Conservation (phyloP, 2,329 filamentous ascomycete species). For the Calonectria pseudoturangicola region DNA sequence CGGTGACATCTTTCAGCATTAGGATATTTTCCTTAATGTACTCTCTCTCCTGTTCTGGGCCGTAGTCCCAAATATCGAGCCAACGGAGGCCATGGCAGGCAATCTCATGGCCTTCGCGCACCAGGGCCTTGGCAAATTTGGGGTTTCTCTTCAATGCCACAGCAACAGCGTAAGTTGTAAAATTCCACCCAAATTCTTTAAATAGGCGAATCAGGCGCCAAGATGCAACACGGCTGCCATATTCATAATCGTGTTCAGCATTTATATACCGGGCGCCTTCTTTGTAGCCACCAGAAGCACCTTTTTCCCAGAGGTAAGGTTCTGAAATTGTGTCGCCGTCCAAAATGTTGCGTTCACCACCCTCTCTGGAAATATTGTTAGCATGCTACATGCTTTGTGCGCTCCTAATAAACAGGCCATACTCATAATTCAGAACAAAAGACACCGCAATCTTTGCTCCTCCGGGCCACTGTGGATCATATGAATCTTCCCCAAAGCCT, state of each 20-base stretch:
- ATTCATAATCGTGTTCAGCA: constrained; percentile 26
- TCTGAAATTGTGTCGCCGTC: constrained; percentile 19
- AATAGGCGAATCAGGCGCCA: constrained; percentile 65
- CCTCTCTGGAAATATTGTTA: not conserved
- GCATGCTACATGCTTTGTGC: not conserved
- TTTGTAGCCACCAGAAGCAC: constrained; percentile 12
- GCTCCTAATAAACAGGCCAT: not conserved
- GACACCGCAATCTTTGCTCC: constrained; percentile 10
- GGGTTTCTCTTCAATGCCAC: constrained; percentile 64
- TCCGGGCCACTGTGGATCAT: constrained; percentile 9
- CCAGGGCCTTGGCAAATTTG: constrained; percentile 61
- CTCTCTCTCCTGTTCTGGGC: constrained; percentile 60
- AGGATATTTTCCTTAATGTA: constrained; percentile 60
- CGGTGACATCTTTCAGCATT: constrained; percentile 7
- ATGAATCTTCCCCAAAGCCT: constrained; percentile 16
- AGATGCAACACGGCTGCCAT: constrained; percentile 45
- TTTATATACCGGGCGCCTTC: constrained; percentile 27
- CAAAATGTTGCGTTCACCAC: constrained; percentile 15
- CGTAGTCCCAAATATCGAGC: constrained; percentile 64
- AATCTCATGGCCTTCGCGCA: constrained; percentile 64
- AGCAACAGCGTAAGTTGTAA: constrained; percentile 64
- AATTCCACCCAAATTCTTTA: constrained; percentile 63
- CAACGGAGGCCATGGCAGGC: constrained; percentile 64
- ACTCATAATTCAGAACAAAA: constrained; percentile 27
- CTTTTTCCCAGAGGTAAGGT: constrained; percentile 26